Evolutionary conservation across 225 moss, liverwort and hornwort genomes (phyloP), one percentile per base, ranked within the genome.

Genomic region (Marchantia paleacea): DNA sequence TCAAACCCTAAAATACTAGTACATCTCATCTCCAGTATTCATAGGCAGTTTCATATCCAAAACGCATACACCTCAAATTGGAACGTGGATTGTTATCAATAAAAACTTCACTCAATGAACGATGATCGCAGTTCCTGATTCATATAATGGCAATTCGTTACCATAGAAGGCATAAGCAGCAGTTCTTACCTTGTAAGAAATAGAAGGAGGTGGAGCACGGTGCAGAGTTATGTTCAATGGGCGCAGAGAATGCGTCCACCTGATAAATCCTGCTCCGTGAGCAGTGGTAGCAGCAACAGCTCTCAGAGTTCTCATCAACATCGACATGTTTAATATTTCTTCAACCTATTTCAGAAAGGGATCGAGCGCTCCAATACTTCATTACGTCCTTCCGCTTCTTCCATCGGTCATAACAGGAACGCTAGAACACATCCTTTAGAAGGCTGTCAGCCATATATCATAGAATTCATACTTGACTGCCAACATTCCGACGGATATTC

Each of bases 131-230:
- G 57, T 1, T 2, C 13, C 57, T 57, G 57, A 57, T 57, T 57
- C 14, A 19, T 9, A 9, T 13, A 57, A 0, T 4, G 57, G 57
- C 13, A 39, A 39, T 5, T 39, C 39, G 39, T 39, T 39, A 2
- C 2, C 39, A 39, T 39, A 39, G 39, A 39, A 39, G 39, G 39
- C 39, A 39, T 39, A 2, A 39, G 3, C 3, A 39, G 39, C 39
- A 71, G 52, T 20, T 22, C 74, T 1, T 58, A 63, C 86, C 77
- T 81, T 86, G 29, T 78, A 86, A 24, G 86, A 68, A 8, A 82
- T 72, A 62, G 49, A 80, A 22, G 86, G 80, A 26, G 83, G 69
- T 52, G 86, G 31, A 47, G 86, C 86, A 65, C 80, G 80, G 25
- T 78, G 77, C 69, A 86, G 62, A 7, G 28, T 69, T 18, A 86